Evolutionary conservation across 1,284 basidiomycete species (phyloP), one percentile per base, ranked within the genome.

Genomic region (Apiotrichum porosum): DNA sequence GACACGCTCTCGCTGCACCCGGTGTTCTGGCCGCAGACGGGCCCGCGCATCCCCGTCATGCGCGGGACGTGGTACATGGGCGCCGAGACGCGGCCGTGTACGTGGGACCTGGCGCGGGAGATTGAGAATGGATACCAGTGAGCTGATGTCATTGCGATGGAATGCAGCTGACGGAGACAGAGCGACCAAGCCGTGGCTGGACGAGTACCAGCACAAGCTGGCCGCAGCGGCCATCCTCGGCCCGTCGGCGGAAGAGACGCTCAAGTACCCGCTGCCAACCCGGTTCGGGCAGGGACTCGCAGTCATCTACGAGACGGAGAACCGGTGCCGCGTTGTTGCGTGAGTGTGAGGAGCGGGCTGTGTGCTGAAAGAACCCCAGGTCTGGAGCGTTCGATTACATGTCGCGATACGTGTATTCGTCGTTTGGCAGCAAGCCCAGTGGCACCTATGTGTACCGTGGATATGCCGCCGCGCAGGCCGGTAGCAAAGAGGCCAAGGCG

Each of bases 21-120:
- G 0, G 77, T 79, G 21, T 80, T 78, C 60, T 80, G 79, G 79
- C 71, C 70, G 22, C 70, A 77, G 51, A 68, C 71, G 6, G 76
- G 75, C 1, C 66, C 74, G 0, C 63, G 73, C 24, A 74, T 79
- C 17, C 72, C 74, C 1, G 78, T 80, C 14, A 61, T 74, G 9
- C 62, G 78, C 15, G 78, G 75, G 6, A 73, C 71, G 12, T 80
- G 79, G 79, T 79, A 79, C 63, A 60, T 69, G 21, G 57, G 49
- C 47, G 76, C 77, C 53, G 75, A 76, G 49, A 74, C 75, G 5
- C 54, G 71, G 49, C 72, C 73, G 4, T 73, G 77, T 45, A 69
- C 73, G 2, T 72, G 74, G 60, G 71, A 75, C 13, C 65, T 80
- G n/a, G 71, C 74, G 1, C 69, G 72, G 26, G 76, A 78, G 54